These are phyloP conservation scores for Aspergillus sp. DNA, from an alignment of 2,329 filamentous ascomycete genomes.

Conservation along the genomic window DNA sequence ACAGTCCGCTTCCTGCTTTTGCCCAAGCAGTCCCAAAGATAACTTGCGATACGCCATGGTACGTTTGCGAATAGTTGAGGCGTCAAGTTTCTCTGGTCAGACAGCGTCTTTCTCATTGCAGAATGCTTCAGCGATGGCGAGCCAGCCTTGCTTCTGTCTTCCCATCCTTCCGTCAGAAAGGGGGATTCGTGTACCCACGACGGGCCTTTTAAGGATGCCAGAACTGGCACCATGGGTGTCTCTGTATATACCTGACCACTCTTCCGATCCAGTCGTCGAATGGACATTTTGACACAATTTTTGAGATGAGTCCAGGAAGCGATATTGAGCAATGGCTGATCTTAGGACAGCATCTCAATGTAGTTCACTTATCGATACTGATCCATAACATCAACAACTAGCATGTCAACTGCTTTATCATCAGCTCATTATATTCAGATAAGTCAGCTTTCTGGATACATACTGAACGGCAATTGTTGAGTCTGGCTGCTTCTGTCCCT, in stretches of 20 bases:
- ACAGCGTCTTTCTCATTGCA: constrained; percentile 26
- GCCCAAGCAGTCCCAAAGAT: constrained; percentile 32
- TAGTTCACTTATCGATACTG: too few species aligned
- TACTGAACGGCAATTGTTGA: too few species aligned
- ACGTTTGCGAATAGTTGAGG: constrained; percentile 30
- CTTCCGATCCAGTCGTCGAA: constrained; percentile 2
- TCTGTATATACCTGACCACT: constrained; percentile 14
- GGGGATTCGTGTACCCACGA: constrained; percentile 37
- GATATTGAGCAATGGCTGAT: too few species aligned
- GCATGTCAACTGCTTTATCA: too few species aligned
- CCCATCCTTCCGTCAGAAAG: constrained; percentile 24
- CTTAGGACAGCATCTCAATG: too few species aligned
- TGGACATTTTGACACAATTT: neutral
- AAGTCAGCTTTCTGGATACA: too few species aligned
- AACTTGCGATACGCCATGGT: constrained; percentile 35
- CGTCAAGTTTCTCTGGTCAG: constrained; percentile 33
- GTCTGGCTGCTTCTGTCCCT: too few species aligned
- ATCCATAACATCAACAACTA: too few species aligned
- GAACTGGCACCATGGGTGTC: neutral
- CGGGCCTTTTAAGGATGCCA: constrained; percentile 17
- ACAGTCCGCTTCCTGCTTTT: constrained; percentile 33
- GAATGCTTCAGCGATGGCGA: constrained; percentile 30
- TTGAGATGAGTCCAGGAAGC: too few species aligned
- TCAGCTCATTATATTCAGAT: too few species aligned
- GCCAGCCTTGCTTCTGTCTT: constrained; percentile 18